A percentile compares a stretch with the other conserved stretches of the same genome.
These are phyloP conservation scores for Lactarius trivialis DNA, from an alignment of 768 basidiomycete species.

Conservation along the genomic window DNA sequence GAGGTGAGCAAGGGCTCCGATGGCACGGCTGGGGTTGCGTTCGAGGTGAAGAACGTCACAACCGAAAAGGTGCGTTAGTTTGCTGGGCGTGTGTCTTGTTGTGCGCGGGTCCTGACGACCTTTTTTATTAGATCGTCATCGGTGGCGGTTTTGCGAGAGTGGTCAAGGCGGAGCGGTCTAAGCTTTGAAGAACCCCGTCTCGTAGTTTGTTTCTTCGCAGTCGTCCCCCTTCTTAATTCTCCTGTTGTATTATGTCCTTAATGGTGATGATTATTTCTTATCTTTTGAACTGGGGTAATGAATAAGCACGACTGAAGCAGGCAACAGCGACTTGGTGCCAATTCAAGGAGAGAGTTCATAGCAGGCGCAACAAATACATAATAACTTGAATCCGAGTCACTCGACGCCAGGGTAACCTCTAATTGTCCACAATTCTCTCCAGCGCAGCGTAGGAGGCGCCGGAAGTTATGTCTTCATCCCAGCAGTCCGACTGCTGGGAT, in stretches of 20 bases:
- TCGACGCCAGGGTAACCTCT: too few relatives aligned
- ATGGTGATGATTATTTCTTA: neutral
- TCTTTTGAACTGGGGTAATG: neutral
- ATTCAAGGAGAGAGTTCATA: neutral
- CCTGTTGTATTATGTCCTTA: neutral
- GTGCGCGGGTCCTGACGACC: neutral
- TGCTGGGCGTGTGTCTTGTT: neutral
- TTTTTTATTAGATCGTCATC: constrained; percentile 7
- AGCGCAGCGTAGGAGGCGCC: too few relatives aligned
- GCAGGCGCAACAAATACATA: neutral
- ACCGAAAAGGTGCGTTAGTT: constrained; percentile 35
- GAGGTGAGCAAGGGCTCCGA: constrained; percentile 50
- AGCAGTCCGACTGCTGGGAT: too few relatives aligned
- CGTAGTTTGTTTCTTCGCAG: neutral
- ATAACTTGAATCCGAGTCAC: too few relatives aligned
- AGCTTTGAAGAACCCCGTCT: neutral
- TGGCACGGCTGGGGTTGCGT: constrained; percentile 34
- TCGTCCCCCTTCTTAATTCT: neutral
- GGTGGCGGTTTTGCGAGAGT: constrained; percentile 17
- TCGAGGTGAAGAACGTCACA: constrained; percentile 34
- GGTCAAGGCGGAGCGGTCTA: constrained; percentile 3
- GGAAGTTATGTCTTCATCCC: too few relatives aligned
- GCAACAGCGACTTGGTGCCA: neutral
- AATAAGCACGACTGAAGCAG: neutral
- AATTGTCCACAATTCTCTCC: too few relatives aligned